Conservation (phyloP, 768 basidiomycete genomes). For the Tylopilus cervinicoccineus region DNA sequence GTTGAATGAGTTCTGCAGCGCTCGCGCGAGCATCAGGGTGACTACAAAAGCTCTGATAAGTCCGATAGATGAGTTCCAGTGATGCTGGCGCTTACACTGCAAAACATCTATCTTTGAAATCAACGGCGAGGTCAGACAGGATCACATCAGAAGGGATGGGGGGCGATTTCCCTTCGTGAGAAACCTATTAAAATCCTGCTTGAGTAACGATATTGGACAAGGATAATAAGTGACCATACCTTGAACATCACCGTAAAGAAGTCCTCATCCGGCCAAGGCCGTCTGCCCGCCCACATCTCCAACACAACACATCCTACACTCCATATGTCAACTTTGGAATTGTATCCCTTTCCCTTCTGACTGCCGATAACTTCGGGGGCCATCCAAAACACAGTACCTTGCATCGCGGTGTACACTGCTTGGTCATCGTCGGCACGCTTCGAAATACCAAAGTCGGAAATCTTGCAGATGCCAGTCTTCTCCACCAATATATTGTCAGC, state of each 20-base stretch:
- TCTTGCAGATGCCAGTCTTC: constrained; percentile 88
- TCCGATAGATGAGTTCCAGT: neutral
- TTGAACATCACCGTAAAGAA: constrained; percentile 92
- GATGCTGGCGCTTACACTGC: constrained; percentile 59
- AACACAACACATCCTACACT: constrained; percentile 97
- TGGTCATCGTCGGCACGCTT: constrained; percentile 89
- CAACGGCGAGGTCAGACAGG: constrained; percentile 70
- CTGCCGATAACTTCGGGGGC: constrained; percentile 92
- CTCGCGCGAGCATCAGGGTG: constrained; percentile 82
- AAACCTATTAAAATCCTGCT: constrained; percentile 50
- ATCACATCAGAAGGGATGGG: constrained; percentile 84
- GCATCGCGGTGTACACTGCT: constrained; percentile 87
- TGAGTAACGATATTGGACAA: neutral
- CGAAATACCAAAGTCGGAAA: constrained; percentile 98
- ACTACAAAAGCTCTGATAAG: constrained; percentile 34
- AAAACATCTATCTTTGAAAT: constrained; percentile 88
- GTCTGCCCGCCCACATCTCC: constrained; percentile 97
- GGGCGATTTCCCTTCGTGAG: constrained; percentile 78
- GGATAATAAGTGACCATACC: constrained; percentile 40
- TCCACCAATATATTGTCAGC: constrained; percentile 98
- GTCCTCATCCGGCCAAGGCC: constrained; percentile 93
- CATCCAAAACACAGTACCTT: constrained; percentile 99
- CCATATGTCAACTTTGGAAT: constrained; percentile 98
- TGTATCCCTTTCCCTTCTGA: constrained; percentile 80
- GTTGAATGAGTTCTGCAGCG: constrained; percentile 73